Percentiles rank a stretch among this genome's conserved stretches.
phyloP scores from a whole-genome alignment of 768 basidiomycete species.

The Tulasnella sp. region DNA sequence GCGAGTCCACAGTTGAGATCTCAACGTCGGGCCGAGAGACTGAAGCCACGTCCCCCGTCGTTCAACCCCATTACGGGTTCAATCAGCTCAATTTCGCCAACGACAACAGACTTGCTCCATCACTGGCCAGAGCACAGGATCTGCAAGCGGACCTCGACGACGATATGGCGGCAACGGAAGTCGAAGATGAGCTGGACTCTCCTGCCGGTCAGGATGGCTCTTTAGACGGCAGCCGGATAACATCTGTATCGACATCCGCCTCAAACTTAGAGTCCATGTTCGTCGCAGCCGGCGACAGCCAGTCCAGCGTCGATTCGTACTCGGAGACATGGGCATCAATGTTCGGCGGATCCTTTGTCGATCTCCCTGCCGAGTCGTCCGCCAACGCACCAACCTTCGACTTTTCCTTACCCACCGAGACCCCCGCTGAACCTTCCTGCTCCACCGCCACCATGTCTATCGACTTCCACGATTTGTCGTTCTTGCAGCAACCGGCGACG shows the following conservation, averaged over 20 bases:
- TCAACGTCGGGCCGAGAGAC: background rate
- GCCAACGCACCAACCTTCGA: background rate
- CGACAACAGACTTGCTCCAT: background rate
- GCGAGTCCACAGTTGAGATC: constrained; percentile 12
- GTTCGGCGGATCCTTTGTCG: constrained; percentile 8
- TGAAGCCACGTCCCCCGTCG: constrained; percentile 3
- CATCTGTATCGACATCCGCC: background rate
- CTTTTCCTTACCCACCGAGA: constrained; percentile 17
- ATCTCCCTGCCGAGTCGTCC: background rate
- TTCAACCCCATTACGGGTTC: background rate
- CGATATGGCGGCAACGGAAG: background rate
- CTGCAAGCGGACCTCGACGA: background rate
- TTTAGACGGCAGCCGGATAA: constrained; percentile 16
- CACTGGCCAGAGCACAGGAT: background rate
- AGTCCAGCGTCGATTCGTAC: background rate
- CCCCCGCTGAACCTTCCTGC: background rate
- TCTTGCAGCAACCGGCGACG: background rate
- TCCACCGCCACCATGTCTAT: constrained; percentile 18
- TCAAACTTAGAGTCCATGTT: background rate
- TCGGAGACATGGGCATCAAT: constrained; percentile 3
- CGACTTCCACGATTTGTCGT: constrained; percentile 12
- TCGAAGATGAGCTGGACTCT: constrained; percentile 11
- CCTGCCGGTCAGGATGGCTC: constrained; percentile 14
- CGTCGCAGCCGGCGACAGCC: background rate
- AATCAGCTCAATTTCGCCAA: background rate